A percentile compares a stretch with the other conserved stretches of the same genome.
phyloP scores from a whole-genome alignment of 139 green algal species.

The Mesotaenium endlicherianum region DNA sequence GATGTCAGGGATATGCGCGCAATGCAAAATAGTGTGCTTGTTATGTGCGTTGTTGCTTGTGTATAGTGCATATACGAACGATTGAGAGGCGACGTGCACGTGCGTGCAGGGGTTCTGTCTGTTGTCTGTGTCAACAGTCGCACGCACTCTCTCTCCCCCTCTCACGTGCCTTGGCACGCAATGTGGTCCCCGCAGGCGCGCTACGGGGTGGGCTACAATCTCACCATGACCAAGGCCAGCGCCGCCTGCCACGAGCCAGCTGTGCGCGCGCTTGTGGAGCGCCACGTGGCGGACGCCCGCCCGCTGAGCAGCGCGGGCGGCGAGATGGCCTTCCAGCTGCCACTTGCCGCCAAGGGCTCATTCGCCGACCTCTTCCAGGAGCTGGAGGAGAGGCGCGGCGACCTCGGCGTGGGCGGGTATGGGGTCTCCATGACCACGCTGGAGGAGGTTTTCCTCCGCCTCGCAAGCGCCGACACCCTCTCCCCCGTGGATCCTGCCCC shows the following conservation, averaged over 20 bases:
- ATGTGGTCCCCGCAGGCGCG: conserved; percentile 20
- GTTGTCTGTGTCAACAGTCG: too few relatives aligned
- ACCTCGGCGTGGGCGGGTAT: neutral
- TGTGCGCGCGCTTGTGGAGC: conserved; percentile 13
- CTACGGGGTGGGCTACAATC: conserved; percentile 48
- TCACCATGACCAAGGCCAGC: conserved; percentile 26
- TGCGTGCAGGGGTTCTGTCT: too few relatives aligned
- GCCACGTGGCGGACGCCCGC: conserved; percentile 6
- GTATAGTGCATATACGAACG: too few relatives aligned
- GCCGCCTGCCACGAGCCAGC: neutral
- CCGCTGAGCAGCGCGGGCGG: neutral
- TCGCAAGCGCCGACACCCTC: neutral
- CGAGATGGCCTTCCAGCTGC: conserved; percentile 4
- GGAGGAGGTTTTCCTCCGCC: conserved; percentile 29
- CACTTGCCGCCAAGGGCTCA: neutral
- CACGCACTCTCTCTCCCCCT: neutral
- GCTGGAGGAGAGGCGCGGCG: neutral
- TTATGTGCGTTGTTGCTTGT: too few relatives aligned
- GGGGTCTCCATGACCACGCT: conserved; percentile 22
- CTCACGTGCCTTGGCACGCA: neutral
- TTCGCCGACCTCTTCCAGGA: conserved; percentile 30
- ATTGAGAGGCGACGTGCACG: too few relatives aligned
- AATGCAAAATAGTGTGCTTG: too few relatives aligned
- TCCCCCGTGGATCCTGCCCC: neutral
- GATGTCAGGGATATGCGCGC: too few relatives aligned